A percentile compares a stretch with the other conserved stretches of the same genome.
phyloP scores from a whole-genome alignment of 2,329 filamentous ascomycete genomes.

The Claviceps quebecensis region DNA sequence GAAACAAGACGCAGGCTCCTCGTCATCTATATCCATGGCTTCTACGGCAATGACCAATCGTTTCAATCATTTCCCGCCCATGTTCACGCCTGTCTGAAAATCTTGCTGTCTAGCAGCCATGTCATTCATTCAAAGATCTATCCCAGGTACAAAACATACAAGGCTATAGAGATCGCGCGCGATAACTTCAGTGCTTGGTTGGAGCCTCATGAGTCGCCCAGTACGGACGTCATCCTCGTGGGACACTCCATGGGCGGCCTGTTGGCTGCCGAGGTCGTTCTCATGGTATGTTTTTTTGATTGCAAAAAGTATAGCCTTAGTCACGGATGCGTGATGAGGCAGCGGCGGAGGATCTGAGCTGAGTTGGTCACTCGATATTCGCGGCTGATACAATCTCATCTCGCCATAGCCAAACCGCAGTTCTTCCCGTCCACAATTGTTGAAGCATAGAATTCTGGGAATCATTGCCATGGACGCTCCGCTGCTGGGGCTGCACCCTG shows the following conservation, averaged over 20 bases:
- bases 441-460: slow-evolving; percentile 66
- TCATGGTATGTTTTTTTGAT: slow-evolving; percentile 34
- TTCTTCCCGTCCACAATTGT: slow-evolving; percentile 24
- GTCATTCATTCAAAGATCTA: slow-evolving; percentile 79
- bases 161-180: slow-evolving; percentile 55
- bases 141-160: slow-evolving; percentile 64
- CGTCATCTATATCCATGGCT: slow-evolving; percentile 77
- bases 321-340: not conserved
- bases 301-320: too few relatives aligned
- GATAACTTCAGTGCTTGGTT: slow-evolving; percentile 80
- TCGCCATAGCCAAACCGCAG: slow-evolving; percentile 18
- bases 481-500: slow-evolving; percentile 77
- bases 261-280: slow-evolving; percentile 62
- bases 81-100: slow-evolving; percentile 60
- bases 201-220: slow-evolving; percentile 56
- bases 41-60: slow-evolving; percentile 76
- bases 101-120: slow-evolving; percentile 56
- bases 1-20: slow-evolving; percentile 44
- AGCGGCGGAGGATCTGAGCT: too few relatives aligned
- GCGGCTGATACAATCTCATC: not conserved
- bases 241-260: slow-evolving; percentile 88
- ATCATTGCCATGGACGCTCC: slow-evolving; percentile 75
- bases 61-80: slow-evolving; percentile 82
- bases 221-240: slow-evolving; percentile 67
- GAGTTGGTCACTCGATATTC: not conserved